Conservation (phyloP, 306 rosid genomes). For the Casuarina cunninghamiana region DNA sequence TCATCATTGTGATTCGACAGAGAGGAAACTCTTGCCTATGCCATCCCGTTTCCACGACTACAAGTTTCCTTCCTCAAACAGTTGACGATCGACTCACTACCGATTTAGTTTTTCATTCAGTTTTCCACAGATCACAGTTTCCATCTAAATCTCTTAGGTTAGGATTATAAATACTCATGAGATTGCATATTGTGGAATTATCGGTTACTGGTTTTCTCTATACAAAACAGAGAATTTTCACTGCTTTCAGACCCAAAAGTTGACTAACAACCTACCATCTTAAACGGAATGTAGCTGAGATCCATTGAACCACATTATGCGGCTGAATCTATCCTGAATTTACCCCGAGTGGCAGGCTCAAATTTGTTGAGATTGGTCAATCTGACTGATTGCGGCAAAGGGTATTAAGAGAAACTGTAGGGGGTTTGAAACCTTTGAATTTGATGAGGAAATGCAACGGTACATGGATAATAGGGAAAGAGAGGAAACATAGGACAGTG, state of each 20-base stretch:
- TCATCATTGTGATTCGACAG: too few species aligned
- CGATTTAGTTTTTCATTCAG: too few species aligned
- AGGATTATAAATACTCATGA: too few species aligned
- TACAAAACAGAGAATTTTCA: conserved; percentile 4
- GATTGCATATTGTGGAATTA: conserved; percentile 19
- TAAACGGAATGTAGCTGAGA: conserved; percentile 48
- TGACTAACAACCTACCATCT: too few species aligned
- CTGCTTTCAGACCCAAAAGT: background rate
- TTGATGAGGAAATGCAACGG: conserved; percentile 36
- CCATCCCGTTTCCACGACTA: too few species aligned
- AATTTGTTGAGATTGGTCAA: conserved; percentile 72
- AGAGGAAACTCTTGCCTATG: too few species aligned
- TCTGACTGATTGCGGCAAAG: conserved; percentile 35
- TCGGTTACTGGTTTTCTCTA: background rate
- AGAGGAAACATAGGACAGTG: conserved; percentile 50
- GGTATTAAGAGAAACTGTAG: conserved; percentile 35
- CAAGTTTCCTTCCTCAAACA: too few species aligned
- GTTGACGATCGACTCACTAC: too few species aligned
- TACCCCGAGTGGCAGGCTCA: conserved; percentile 82
- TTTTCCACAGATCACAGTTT: too few species aligned
- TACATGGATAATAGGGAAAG: conserved; percentile 49
- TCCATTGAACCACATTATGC: conserved; percentile 96
- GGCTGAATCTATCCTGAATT: conserved; percentile 92
- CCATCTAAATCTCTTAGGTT: too few species aligned
- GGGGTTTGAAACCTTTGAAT: conserved; percentile 31